A percentile compares a stretch with the other conserved stretches of the same genome.
These are phyloP conservation scores for Trichomonas tenax DNA, from an alignment of 208 protist species.

Conservation along the genomic window DNA sequence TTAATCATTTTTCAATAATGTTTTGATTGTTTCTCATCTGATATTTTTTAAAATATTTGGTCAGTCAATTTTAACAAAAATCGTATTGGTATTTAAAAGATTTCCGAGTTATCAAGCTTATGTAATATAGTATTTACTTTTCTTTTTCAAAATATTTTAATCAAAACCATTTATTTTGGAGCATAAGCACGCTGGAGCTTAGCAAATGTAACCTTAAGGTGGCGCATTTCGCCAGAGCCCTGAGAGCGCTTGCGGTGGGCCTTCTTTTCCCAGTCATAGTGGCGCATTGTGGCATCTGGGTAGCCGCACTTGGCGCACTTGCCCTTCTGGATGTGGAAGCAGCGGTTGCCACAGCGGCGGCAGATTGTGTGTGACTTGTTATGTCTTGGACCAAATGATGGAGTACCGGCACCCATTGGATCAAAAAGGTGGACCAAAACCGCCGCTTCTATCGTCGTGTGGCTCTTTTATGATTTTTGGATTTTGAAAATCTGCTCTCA, in stretches of 20 bases:
- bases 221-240: background rate
- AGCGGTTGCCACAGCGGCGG: slow-evolving; percentile 22
- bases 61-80: no score
- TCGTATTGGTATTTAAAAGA: no score
- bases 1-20: no score
- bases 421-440: background rate
- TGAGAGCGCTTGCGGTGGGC: background rate
- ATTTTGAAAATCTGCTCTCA: no score
- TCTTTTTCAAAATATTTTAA: no score
- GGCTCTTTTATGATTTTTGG: no score
- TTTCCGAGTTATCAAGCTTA: no score
- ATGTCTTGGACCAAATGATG: slow-evolving; percentile 21
- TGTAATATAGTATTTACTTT: no score
- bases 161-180: background rate
- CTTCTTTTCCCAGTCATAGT: slow-evolving; percentile 24
- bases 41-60: no score
- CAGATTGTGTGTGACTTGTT: slow-evolving; percentile 27
- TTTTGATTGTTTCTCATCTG: no score
- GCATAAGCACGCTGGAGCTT: background rate
- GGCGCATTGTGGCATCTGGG: slow-evolving; percentile 25
- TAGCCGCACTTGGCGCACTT: slow-evolving; percentile 23
- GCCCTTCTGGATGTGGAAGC: slow-evolving; percentile 8
- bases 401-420: slow-evolving; percentile 18
- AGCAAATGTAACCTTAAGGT: background rate
- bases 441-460: no score